Percentiles rank a stretch among this genome's conserved stretches.
Conservation (phyloP, 257 asterid species). For the Jacaranda mimosifolia region DNA sequence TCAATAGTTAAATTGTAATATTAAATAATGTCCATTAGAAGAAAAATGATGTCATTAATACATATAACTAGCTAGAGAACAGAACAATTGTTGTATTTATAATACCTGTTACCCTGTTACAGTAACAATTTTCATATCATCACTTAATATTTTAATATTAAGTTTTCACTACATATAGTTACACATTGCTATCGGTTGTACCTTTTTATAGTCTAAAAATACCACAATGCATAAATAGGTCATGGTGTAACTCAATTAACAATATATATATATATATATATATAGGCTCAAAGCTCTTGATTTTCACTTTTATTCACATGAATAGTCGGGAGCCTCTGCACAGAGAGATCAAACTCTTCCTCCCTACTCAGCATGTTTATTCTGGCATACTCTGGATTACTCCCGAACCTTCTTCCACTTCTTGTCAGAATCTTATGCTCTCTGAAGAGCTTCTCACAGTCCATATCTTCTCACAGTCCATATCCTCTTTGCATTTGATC, state of each 20-base stretch:
- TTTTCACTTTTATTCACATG: constrained; percentile 36
- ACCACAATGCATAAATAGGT: constrained; percentile 40
- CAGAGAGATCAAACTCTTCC: constrained; percentile 62
- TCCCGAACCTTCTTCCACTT: constrained; percentile 74
- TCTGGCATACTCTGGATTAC: constrained; percentile 55
- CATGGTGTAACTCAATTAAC: background rate
- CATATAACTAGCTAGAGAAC: too few species aligned
- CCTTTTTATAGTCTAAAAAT: too few species aligned
- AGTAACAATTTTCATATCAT: too few species aligned
- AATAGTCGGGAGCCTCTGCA: constrained; percentile 62
- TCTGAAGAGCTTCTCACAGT: constrained; percentile 59
- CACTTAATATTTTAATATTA: too few species aligned
- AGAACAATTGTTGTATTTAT: too few species aligned
- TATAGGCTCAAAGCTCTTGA: constrained; percentile 9
- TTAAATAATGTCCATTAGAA: too few species aligned
- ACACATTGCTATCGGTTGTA: too few species aligned
- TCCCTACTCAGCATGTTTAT: constrained; percentile 67
- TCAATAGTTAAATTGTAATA: too few species aligned
- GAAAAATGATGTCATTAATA: too few species aligned
- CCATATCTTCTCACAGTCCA: constrained; percentile 59
- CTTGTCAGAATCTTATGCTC: constrained; percentile 64
- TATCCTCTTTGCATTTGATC: constrained; percentile 64
- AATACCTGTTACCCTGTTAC: too few species aligned
- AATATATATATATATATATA: background rate
- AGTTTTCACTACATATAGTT: too few species aligned